Evolutionary conservation across 2,329 filamentous ascomycete genomes (phyloP).

Genomic region (Exophiala spinifera): DNA sequence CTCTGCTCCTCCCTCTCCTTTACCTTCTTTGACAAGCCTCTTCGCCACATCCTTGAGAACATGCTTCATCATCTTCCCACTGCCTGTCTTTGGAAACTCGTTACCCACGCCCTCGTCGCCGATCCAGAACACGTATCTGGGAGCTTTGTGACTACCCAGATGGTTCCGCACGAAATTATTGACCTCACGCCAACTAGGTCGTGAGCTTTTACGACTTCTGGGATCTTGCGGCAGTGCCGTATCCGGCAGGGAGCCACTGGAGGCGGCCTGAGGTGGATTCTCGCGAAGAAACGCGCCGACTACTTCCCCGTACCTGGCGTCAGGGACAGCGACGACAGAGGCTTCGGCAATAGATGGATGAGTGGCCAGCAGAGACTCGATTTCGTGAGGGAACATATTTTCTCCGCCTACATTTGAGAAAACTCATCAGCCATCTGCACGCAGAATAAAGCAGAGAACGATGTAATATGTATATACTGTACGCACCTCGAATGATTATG

Average conservation of each 20-base stretch:
- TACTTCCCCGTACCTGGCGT: constrained; percentile 69
- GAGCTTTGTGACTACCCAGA: constrained; percentile 58
- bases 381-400: constrained; percentile 89
- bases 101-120: constrained; percentile 57
- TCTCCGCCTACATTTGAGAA: constrained; percentile 67
- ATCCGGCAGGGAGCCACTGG: too few relatives aligned
- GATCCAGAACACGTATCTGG: constrained; percentile 69
- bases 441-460: not conserved
- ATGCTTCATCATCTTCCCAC: constrained; percentile 52
- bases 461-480: too few relatives aligned
- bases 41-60: constrained; percentile 19
- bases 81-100: constrained; percentile 64
- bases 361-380: constrained; percentile 79
- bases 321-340: constrained; percentile 66
- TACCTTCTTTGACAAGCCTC: constrained; percentile 3
- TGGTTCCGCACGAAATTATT: not conserved
- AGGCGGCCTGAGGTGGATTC: too few relatives aligned
- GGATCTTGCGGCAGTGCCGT: too few relatives aligned
- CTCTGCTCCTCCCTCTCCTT: not conserved
- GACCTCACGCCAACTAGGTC: not conserved
- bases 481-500: constrained; percentile 69
- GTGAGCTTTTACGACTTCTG: not conserved
- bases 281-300: constrained; percentile 59
- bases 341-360: constrained; percentile 62
- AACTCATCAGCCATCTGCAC: not conserved